A percentile compares a stretch with the other conserved stretches of the same genome.
phyloP scores from a whole-genome alignment of 208 protist genomes.

The Acanthamoeba rhysodes region DNA sequence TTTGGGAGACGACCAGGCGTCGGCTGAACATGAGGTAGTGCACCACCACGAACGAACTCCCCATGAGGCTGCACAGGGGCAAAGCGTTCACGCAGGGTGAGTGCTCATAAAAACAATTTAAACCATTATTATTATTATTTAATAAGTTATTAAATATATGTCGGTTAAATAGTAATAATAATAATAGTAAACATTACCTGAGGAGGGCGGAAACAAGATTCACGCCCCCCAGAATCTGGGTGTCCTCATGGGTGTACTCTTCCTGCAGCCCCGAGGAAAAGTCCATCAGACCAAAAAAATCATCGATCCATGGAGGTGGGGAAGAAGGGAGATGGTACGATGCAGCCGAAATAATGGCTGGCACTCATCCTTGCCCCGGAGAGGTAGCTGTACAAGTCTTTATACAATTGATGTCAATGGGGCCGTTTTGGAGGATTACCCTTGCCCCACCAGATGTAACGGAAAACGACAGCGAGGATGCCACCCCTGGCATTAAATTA shows the following conservation, averaged over 20 bases:
- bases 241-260: background rate
- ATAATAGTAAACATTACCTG: background rate
- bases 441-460: too few relatives aligned
- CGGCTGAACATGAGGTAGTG: conserved; percentile 68
- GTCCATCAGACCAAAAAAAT: background rate
- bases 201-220: conserved; percentile 34
- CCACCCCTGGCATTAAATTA: too few relatives aligned
- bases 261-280: background rate
- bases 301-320: background rate
- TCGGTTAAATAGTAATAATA: background rate
- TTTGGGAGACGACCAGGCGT: conserved; percentile 17
- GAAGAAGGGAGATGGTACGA: background rate
- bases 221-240: background rate
- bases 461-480: too few relatives aligned
- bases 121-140: background rate
- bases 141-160: background rate
- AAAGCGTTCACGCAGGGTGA: background rate
- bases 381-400: background rate
- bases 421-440: too few relatives aligned
- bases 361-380: background rate
- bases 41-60: conserved; percentile 68
- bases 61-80: background rate
- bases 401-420: background rate
- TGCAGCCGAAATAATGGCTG: conserved; percentile 25
- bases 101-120: background rate